phyloP scores from a whole-genome alignment of 768 basidiomycete genomes.

The Tulasnella sp. region DNA sequence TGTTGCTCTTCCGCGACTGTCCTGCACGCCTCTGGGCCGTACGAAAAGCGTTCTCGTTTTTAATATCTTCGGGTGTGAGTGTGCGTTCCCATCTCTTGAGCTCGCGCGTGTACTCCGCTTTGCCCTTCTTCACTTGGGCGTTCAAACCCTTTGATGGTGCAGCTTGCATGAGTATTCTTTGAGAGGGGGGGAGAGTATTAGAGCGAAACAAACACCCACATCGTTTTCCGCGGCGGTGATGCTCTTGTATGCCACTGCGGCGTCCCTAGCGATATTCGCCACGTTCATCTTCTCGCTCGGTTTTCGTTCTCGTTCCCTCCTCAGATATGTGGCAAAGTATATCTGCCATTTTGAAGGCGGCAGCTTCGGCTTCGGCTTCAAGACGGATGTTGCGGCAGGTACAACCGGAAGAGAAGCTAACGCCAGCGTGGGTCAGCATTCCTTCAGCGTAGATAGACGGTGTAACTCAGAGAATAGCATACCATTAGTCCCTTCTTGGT shows the following conservation, averaged over 20 bases:
- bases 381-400: conserved; percentile 47
- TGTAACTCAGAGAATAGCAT: no score
- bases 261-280: conserved; percentile 90
- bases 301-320: conserved; percentile 33
- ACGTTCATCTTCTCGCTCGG: conserved; percentile 70
- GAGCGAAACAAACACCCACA: conserved; percentile 32
- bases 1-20: conserved; percentile 84
- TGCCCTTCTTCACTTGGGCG: conserved; percentile 69
- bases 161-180: neutral
- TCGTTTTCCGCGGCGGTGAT: conserved; percentile 74
- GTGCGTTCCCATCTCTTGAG: conserved; percentile 76
- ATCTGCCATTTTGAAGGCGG: conserved; percentile 94
- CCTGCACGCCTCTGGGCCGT: conserved; percentile 89
- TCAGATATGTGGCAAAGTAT: conserved; percentile 93
- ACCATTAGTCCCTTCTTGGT: neutral
- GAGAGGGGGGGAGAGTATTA: neutral
- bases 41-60: conserved; percentile 83
- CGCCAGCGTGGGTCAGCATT: no score
- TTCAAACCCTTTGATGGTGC: conserved; percentile 62
- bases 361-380: conserved; percentile 72
- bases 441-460: no score
- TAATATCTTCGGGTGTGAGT: conserved; percentile 87
- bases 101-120: conserved; percentile 75
- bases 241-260: conserved; percentile 78
- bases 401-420: no score